Percentiles rank a stretch among this genome's conserved stretches.
These are phyloP conservation scores for Calophaca sinica DNA, from an alignment of 306 rosid genomes.

Conservation along the genomic window DNA sequence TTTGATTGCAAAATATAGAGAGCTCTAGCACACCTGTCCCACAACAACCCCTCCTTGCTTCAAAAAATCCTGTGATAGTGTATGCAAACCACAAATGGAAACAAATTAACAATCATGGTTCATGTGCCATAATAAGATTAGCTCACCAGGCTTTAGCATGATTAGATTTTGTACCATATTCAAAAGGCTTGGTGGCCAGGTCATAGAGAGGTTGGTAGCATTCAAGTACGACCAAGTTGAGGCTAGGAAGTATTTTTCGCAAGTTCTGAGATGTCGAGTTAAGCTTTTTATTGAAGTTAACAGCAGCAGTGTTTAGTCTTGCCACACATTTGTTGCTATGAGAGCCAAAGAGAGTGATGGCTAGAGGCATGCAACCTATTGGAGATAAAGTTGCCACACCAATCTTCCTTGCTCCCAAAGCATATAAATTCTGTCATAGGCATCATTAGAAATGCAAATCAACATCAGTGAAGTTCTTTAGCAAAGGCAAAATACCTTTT, in stretches of 20 bases:
- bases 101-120: background rate
- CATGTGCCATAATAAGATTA: too few species aligned
- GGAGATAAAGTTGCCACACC: slow-evolving; percentile 78
- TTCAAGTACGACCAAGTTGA: slow-evolving; percentile 46
- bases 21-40: slow-evolving; percentile 77
- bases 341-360: slow-evolving; percentile 26
- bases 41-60: slow-evolving; percentile 73
- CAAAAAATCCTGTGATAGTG: slow-evolving; percentile 64
- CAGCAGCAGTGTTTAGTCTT: background rate
- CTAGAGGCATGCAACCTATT: slow-evolving; percentile 58
- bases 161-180: background rate
- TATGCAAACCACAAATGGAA: slow-evolving; percentile 10
- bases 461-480: too few species aligned
- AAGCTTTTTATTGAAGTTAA: background rate
- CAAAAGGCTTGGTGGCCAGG: slow-evolving; percentile 59
- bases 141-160: too few species aligned
- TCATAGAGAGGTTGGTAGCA: slow-evolving; percentile 63
- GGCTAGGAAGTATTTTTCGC: background rate
- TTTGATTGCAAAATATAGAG: slow-evolving; percentile 64
- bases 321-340: background rate
- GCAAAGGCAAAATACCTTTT: background rate
- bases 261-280: background rate
- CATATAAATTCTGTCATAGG: slow-evolving; percentile 59
- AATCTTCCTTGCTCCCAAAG: slow-evolving; percentile 72
- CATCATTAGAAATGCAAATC: slow-evolving; percentile 10